Evolutionary conservation across 371 early-diverging fungal genomes (phyloP), one percentile per base, ranked within the genome.

Genomic region (Mortierella sp.): DNA sequence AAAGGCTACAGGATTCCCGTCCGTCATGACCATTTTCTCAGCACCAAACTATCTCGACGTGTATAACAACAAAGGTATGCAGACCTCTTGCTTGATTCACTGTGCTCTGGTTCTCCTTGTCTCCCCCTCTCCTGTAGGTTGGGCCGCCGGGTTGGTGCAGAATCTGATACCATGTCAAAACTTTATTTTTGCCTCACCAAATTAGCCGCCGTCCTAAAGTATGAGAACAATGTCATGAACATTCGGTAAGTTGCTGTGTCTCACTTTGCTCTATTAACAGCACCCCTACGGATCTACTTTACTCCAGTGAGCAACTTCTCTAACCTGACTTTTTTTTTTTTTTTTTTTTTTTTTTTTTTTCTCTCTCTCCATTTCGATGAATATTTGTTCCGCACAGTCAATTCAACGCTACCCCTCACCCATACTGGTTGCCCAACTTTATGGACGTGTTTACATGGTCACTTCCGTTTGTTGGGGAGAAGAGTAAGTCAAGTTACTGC

Each of bases 361-460:
- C 15, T n/a, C n/a, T n/a, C n/a, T n/a, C n/a, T n/a, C n/a, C n/a
- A 50, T 23, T 4, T 53, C 37, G 37, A 9, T 37, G 5, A 37
- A 37, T 37, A 37, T 37, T 37, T 37, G 9, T 37, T 37, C 37
- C 23, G 19, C n/a, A 50, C 58, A 75, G 75, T 30, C 85, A 85
- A 62, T 85, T 85, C 70, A 85, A 91, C 74, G 86, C 88, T 47
- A 89, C 93, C 11, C 95, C 97, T 25, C 99, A 99, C 75, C 98
- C 99, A 26, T 99, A 96, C 84, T 96, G 96, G 93, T 81, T 98
- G 44, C 98, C 97, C 28, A 95, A 97, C 71, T 97, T 97, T 66
- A 95, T 97, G 95, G 97, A 99, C 83, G 97, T 96, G 6, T 97
- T 99, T 71, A 95, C 95, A 30, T 99, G 99, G 99, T 95, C 95